Conservation (phyloP, 2,329 filamentous ascomycete species). For the Pezicula radicicola region DNA sequence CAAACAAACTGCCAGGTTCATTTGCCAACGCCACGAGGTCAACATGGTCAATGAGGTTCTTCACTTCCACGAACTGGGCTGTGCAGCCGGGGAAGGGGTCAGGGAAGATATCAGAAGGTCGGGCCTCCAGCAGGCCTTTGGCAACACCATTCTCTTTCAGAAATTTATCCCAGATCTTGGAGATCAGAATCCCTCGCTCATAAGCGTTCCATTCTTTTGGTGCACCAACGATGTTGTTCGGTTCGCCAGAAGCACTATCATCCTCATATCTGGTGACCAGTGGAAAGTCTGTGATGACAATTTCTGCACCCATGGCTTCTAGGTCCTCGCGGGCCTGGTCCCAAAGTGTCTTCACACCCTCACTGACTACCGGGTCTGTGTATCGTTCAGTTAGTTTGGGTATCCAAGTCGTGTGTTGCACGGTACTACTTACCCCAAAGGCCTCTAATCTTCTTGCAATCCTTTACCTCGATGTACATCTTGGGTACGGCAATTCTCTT, state of each 20-base stretch:
- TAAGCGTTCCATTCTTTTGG: not conserved
- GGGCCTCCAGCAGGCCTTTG: not conserved
- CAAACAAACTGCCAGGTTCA: slow-evolving; percentile 30
- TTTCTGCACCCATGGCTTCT: slow-evolving; percentile 27
- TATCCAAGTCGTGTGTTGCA: not conserved
- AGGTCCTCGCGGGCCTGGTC: slow-evolving; percentile 23
- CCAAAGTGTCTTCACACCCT: slow-evolving; percentile 35
- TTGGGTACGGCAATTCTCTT: slow-evolving; percentile 46
- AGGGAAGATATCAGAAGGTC: not conserved
- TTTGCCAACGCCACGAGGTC: not conserved
- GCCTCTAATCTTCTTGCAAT: slow-evolving; percentile 28
- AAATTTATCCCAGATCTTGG: slow-evolving; percentile 3
- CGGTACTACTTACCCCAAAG: slow-evolving; percentile 20
- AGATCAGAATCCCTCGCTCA: not conserved
- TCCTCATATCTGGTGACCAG: slow-evolving; percentile 25
- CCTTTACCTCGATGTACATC: slow-evolving; percentile 43
- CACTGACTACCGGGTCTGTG: slow-evolving; percentile 21
- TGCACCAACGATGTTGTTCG: not conserved
- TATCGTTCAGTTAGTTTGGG: too few species aligned
- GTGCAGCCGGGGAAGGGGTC: not conserved
- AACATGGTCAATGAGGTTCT: not conserved
- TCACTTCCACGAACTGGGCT: not conserved
- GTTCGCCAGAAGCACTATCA: not conserved
- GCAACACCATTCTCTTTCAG: not conserved
- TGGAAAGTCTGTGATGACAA: slow-evolving; percentile 31